Conservation (phyloP, 345 rosid genomes). For the Litchi chinensis region DNA sequence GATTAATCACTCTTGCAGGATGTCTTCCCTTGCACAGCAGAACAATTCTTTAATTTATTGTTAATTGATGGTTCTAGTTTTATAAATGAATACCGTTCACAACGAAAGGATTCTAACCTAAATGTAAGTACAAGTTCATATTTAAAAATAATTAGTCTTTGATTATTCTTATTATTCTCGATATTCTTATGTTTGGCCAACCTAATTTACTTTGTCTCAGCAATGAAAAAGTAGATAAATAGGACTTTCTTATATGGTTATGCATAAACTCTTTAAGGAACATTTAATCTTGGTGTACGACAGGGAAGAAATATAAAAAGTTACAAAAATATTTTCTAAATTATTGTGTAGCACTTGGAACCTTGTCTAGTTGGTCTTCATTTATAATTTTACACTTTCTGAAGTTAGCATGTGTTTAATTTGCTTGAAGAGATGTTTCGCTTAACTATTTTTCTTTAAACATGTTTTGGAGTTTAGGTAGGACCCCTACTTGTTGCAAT, state of each 20-base stretch:
- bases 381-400: not conserved
- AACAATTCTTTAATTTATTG: slow-evolving; percentile 59
- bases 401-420: not conserved
- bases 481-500: not conserved
- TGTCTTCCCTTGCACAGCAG: slow-evolving; percentile 74
- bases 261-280: not conserved
- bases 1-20: slow-evolving; percentile 50
- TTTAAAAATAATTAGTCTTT: not conserved
- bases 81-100: slow-evolving; percentile 64
- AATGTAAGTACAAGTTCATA: slow-evolving; percentile 49
- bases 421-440: not conserved
- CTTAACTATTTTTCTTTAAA: not conserved
- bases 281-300: not conserved
- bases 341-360: not conserved
- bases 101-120: slow-evolving; percentile 79
- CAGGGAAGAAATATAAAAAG: not conserved
- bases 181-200: slow-evolving; percentile 7
- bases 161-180: not conserved
- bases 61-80: slow-evolving; percentile 71
- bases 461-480: not conserved
- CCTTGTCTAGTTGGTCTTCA: not conserved
- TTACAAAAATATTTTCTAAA: not conserved
- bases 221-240: not conserved
- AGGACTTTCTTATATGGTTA: not conserved
- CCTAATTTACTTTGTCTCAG: not conserved